Percentiles rank a stretch among this genome's conserved stretches.
phyloP scores from a whole-genome alignment of 139 green algal species.

The Chlorella sp. region DNA sequence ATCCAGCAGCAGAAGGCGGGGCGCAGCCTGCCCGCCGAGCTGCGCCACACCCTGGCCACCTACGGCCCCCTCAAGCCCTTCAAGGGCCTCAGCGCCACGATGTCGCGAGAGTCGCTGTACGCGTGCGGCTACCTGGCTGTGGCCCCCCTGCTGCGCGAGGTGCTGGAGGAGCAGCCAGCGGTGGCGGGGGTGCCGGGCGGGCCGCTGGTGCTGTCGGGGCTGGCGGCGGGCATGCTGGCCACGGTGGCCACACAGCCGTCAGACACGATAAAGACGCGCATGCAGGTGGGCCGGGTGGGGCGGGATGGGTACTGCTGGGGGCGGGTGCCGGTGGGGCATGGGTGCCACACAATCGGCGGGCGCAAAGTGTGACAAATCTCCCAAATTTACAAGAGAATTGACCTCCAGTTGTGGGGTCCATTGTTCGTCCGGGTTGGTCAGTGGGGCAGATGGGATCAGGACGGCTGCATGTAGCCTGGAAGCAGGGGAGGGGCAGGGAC shows the following conservation, averaged over 20 bases:
- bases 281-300: constrained; percentile 67
- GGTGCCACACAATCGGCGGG: too few relatives aligned
- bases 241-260: constrained; percentile 81
- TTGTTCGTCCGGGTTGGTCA: too few relatives aligned
- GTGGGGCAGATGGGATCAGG: too few relatives aligned
- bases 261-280: constrained; percentile 91
- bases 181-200: constrained; percentile 45
- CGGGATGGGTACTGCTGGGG: too few relatives aligned
- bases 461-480: too few relatives aligned
- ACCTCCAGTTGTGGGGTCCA: too few relatives aligned
- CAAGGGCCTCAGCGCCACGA: constrained; percentile 67
- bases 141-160: constrained; percentile 72
- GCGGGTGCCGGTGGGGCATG: not conserved
- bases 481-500: too few relatives aligned
- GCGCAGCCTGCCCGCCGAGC: constrained; percentile 56
- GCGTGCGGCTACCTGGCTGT: constrained; percentile 83
- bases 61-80: constrained; percentile 59
- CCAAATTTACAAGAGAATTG: too few relatives aligned
- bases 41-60: constrained; percentile 46
- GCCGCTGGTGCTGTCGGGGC: constrained; percentile 63
- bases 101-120: constrained; percentile 83
- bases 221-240: constrained; percentile 77
- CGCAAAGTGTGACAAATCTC: not conserved
- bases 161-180: constrained; percentile 44
- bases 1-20: constrained; percentile 91